Percentiles rank a stretch among this genome's conserved stretches.
Evolutionary conservation across 331 rosid species (phyloP).

Genomic region (Telfairia occidentalis): DNA sequence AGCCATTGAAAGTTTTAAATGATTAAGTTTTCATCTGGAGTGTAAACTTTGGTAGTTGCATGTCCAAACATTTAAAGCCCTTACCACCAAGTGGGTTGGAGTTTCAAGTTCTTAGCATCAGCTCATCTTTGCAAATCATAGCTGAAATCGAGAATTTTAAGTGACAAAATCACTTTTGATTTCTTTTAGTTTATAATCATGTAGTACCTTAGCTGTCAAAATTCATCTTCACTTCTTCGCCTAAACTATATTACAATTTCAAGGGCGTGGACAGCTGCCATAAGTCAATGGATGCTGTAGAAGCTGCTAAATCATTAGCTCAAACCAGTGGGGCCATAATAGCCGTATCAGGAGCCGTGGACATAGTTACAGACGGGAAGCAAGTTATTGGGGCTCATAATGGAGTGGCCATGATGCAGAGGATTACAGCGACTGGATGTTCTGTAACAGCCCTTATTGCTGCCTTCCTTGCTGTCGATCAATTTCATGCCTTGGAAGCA

Average conservation of each 20-base stretch:
- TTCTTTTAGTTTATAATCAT: not conserved
- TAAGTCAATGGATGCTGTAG: conserved; percentile 63
- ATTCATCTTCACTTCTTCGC: not conserved
- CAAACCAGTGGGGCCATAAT: conserved; percentile 57
- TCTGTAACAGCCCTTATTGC: conserved; percentile 81
- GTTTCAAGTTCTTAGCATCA: not conserved
- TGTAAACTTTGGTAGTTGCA: not conserved
- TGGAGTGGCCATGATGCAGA: conserved; percentile 86
- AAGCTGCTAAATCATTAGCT: conserved; percentile 71
- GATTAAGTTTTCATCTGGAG: too few relatives aligned
- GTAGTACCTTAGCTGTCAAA: not conserved
- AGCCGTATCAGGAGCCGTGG: conserved; percentile 75
- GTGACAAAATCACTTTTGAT: not conserved
- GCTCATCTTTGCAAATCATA: not conserved
- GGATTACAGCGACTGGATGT: conserved; percentile 81
- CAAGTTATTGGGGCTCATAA: conserved; percentile 68
- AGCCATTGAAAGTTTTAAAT: not conserved
- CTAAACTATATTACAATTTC: conserved; percentile 17
- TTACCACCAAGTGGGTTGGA: not conserved
- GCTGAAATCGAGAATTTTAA: not conserved
- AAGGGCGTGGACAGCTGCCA: conserved; percentile 75
- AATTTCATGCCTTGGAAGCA: conserved; percentile 47
- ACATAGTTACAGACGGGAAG: conserved; percentile 69
- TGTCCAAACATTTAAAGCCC: not conserved
- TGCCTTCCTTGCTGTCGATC: conserved; percentile 79